phyloP scores from a whole-genome alignment of 495 filamentous ascomycete species.

The Elaphomyces granulatus region DNA sequence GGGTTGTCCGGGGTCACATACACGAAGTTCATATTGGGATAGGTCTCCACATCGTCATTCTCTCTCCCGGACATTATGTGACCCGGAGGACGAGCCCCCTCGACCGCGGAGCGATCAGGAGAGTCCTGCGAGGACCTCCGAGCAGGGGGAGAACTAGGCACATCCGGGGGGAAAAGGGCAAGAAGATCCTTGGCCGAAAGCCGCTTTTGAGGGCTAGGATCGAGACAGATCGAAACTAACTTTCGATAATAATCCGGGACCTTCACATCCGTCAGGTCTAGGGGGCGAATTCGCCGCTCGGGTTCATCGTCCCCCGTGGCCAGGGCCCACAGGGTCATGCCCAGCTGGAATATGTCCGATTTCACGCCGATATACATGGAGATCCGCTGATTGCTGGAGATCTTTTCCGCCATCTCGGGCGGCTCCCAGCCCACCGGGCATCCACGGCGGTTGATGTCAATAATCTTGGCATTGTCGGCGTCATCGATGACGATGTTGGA shows the following conservation, averaged over 20 bases:
- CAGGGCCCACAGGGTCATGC: slow-evolving; percentile 94
- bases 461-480: slow-evolving; percentile 80
- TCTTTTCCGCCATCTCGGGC: slow-evolving; percentile 75
- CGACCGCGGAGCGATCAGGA: neutral
- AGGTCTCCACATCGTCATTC: too few relatives aligned
- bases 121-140: neutral
- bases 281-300: slow-evolving; percentile 60
- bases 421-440: slow-evolving; percentile 98
- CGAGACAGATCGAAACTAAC: slow-evolving; percentile 44
- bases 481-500: slow-evolving; percentile 93
- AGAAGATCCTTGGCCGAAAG: slow-evolving; percentile 44
- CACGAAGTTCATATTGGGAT: neutral
- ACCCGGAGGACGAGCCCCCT: too few relatives aligned
- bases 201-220: slow-evolving; percentile 37
- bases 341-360: slow-evolving; percentile 86
- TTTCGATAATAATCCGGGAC: slow-evolving; percentile 46
- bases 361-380: slow-evolving; percentile 99
- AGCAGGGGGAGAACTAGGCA: slow-evolving; percentile 2
- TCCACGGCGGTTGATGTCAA: slow-evolving; percentile 93
- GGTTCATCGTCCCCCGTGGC: slow-evolving; percentile 82
- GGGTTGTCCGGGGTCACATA: slow-evolving; percentile 5
- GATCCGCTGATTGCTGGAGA: slow-evolving; percentile 83
- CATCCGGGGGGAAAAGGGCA: slow-evolving; percentile 29
- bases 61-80: too few relatives aligned
- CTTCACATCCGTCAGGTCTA: slow-evolving; percentile 25